Evolutionary conservation across 345 rosid genomes (phyloP).

Genomic region (Populus alba): DNA sequence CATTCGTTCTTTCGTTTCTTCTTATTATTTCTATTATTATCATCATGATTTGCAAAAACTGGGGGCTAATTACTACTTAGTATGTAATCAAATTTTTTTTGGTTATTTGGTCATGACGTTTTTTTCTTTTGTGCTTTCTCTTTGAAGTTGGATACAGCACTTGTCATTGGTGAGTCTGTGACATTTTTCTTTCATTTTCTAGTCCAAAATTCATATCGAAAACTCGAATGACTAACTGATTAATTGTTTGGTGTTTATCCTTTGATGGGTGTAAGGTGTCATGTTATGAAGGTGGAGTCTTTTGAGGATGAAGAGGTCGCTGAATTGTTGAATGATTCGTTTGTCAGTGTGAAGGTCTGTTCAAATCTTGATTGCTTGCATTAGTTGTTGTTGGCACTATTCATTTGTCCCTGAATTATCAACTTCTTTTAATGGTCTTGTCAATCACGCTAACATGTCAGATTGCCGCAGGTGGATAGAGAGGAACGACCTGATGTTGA

Average conservation of each 20-base stretch:
- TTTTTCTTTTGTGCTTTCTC: constrained; percentile 13
- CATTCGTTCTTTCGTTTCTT: not conserved
- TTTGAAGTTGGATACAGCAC: constrained; percentile 96
- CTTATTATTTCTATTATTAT: not conserved
- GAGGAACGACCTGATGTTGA: constrained; percentile 98
- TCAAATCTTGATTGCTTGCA: not conserved
- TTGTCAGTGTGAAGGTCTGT: constrained; percentile 82
- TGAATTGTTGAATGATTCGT: constrained; percentile 68
- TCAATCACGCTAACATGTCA: constrained; percentile 19
- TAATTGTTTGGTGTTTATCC: constrained; percentile 5
- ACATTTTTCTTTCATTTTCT: not conserved
- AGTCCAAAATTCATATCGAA: constrained; percentile 1
- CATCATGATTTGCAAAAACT: constrained; percentile 3
- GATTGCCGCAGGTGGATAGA: constrained; percentile 69
- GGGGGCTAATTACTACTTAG: not conserved
- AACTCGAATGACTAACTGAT: not conserved
- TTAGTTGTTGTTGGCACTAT: not conserved
- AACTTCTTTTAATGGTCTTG: not conserved
- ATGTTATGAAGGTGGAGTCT: constrained; percentile 97
- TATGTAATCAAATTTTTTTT: constrained; percentile 5
- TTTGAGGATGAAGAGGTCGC: constrained; percentile 77
- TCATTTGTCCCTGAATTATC: not conserved
- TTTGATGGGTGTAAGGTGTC: constrained; percentile 57
- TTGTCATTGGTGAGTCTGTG: constrained; percentile 79
- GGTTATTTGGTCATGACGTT: constrained; percentile 24